Conservation (phyloP, 2,329 filamentous ascomycete genomes). For the Cladophialophora psammophila region DNA sequence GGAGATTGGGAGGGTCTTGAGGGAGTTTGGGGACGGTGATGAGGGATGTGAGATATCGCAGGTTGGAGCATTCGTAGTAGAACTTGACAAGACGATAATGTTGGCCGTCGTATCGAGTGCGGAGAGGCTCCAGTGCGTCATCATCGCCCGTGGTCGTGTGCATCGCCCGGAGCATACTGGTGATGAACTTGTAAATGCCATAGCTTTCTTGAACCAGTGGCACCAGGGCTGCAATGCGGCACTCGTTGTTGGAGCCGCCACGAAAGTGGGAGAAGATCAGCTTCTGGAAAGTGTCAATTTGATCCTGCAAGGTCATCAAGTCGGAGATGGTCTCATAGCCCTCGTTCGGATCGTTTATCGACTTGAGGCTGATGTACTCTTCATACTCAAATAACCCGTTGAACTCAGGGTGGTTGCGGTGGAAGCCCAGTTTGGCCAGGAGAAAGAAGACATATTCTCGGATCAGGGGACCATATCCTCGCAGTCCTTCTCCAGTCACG, state of each 20-base stretch:
- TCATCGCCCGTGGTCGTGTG: slow-evolving; percentile 94
- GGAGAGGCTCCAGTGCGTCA: slow-evolving; percentile 86
- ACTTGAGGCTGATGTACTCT: slow-evolving; percentile 97
- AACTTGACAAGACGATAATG: slow-evolving; percentile 97
- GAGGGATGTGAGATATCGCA: slow-evolving; percentile 93
- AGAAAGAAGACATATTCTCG: slow-evolving; percentile 97
- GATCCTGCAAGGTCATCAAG: slow-evolving; percentile 94
- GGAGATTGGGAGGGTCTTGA: slow-evolving; percentile 87
- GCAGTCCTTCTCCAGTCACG: slow-evolving; percentile 80
- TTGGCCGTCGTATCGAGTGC: slow-evolving; percentile 89
- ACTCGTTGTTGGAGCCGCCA: slow-evolving; percentile 91
- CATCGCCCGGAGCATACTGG: slow-evolving; percentile 98
- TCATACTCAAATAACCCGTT: slow-evolving; percentile 98
- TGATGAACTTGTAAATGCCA: slow-evolving; percentile 99
- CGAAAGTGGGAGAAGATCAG: slow-evolving; percentile 97
- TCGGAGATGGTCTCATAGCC: slow-evolving; percentile 96
- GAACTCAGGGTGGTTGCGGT: slow-evolving; percentile 95
- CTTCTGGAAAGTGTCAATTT: slow-evolving; percentile 98
- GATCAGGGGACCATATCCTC: slow-evolving; percentile 88
- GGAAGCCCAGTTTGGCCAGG: slow-evolving; percentile 93
- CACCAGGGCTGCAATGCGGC: slow-evolving; percentile 90
- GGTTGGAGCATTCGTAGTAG: slow-evolving; percentile 98
- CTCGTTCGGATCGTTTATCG: slow-evolving; percentile 98
- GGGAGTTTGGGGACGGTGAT: slow-evolving; percentile 96
- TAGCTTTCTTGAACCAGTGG: slow-evolving; percentile 97